Base-by-base conservation (phyloP, 345 rosid genomes). In the Salix dunnii region DNA sequence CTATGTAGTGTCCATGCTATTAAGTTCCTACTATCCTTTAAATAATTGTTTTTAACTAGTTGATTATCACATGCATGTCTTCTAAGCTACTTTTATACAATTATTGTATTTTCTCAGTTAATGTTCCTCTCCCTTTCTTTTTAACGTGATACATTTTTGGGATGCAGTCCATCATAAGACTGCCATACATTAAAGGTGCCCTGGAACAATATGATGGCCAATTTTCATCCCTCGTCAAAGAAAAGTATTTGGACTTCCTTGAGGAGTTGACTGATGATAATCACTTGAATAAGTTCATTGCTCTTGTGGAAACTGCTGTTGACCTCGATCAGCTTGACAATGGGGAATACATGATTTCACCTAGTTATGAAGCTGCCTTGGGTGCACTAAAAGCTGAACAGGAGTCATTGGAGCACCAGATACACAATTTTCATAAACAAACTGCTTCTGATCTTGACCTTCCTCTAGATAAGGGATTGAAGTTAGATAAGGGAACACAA, bases 311-410 rank as follows among this genome's bases (percentile, higher is more conserved):
- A 86, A 80, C 88, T 80, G 84, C 97, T 78, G 91, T 96, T 28
- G 98, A 96, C 79, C 92, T 92, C 58, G 97, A 93, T 85, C 97
- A 96, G 87, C 94, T 96, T 78, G 96, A 91, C 81, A 89, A 85
- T 87, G 98, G 99, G 71, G 99, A 93, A 68, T 93, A 89, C 89
- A 92, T 96, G 98, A 93, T 96, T 82, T 93, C 97, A 46, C 80
- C 99, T 67, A 80, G 91, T 78, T 96, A 96, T 83, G 94, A 93
- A 80, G 49, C 89, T 79, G 90, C 88, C 51, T 85, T 96, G 67
- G 77, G 88, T 62, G 87, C 88, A 40, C 87, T 96, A 42, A 93
- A 91, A 87, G 90, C 84, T 66, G 91, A 93, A 84, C 94, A 89
- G 77, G 94, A 90, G 66, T 85, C 88, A 70, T 81, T 96, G 80